Base-by-base conservation (phyloP, 208 protist genomes). In the Balamuthia mandrillaris region DNA sequence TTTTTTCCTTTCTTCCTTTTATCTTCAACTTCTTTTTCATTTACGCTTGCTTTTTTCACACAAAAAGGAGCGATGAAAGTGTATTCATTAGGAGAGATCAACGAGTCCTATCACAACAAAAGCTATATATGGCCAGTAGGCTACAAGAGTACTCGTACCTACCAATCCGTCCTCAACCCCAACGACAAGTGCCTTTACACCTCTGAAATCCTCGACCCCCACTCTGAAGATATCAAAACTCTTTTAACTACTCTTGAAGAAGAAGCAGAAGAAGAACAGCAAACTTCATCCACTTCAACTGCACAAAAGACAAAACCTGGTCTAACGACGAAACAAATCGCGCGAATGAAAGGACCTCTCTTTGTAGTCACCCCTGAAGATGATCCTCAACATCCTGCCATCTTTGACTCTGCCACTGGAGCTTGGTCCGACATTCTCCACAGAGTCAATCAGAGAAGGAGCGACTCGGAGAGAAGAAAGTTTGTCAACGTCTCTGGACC, bases 41-140 rank as follows among this genome's bases (percentile, higher is more conserved):
- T 29, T 10, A 18, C 54, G 18, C 9, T 33, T 14, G 3, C 39
- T 35, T 63, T 21, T 29, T 7, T 5, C 12, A 6, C 12, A 63
- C n/a, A 6, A 21, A 63, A 7, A 63, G 35, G 27, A 74, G 65
- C 41, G 27, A 41, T 42, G 21, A n/a, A n/a, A n/a, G n/a, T n/a
- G n/a, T n/a, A 68, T 83, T n/a, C 77, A 49, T 2, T 68, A 83
- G 77, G 54, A 49, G 54, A 21, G 77, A 5, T 39, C 77, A n/a
- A n/a, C 0, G 77, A 83, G 54, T 83, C 68, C 58, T n/a, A n/a
- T n/a, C 77, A 83, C 42, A 35, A 63, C 42, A 83, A 83, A 56
- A 29, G 77, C 18, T 83, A 83, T 56, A 83, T 83, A 14, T 83
- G 77, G 77, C 77, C 77, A 33, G 54, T 83, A 2, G 77, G 77